Conservation (phyloP, 352 stramenopile genomes). For the Pythium grandisporangium region DNA sequence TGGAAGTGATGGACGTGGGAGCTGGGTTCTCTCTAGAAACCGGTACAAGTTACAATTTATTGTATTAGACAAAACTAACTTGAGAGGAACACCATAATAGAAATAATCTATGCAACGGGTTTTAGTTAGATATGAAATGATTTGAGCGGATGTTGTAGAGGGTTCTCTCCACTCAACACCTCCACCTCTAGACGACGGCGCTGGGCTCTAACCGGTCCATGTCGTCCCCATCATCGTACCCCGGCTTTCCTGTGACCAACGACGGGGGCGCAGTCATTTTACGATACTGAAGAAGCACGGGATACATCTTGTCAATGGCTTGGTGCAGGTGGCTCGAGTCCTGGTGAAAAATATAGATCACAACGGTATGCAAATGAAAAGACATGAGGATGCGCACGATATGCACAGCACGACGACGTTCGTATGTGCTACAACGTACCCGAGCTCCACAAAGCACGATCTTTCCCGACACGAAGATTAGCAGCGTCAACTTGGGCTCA, state of each 20-base stretch:
- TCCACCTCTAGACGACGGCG: conserved; percentile 26
- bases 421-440: conserved; percentile 5
- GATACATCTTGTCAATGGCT: conserved; percentile 73
- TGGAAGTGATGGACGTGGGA: background rate
- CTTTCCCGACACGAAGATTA: conserved; percentile 99
- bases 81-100: too few relatives aligned
- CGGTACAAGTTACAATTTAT: too few relatives aligned
- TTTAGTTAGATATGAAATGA: too few relatives aligned
- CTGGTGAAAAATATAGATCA: conserved; percentile 2
- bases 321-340: conserved; percentile 33
- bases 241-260: conserved; percentile 56
- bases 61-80: too few relatives aligned
- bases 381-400: too few relatives aligned
- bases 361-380: too few relatives aligned
- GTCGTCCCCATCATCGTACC: conserved; percentile 57
- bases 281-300: conserved; percentile 51
- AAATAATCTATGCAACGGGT: too few relatives aligned
- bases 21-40: too few relatives aligned
- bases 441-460: conserved; percentile 90
- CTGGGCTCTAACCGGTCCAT: conserved; percentile 53
- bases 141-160: too few relatives aligned
- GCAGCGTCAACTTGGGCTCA: conserved; percentile 95
- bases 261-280: conserved; percentile 67
- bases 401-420: too few relatives aligned
- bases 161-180: too few relatives aligned